Evolutionary conservation across 2,329 filamentous ascomycete genomes (phyloP), one percentile per base, ranked within the genome.

Genomic region (Colletotrichum falcatum): DNA sequence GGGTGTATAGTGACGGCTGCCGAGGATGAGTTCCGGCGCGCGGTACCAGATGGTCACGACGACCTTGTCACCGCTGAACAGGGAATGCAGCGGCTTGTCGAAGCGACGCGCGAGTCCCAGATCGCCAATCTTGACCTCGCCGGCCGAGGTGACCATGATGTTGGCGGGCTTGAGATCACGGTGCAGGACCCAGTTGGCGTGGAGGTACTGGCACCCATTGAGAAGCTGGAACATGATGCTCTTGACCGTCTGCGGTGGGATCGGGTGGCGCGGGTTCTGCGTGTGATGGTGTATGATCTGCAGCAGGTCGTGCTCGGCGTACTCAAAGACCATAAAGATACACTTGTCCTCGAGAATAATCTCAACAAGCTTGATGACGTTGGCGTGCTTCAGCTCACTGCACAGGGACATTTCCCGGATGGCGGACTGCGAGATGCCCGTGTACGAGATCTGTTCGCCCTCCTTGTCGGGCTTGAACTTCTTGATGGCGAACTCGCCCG

Each of bases 391-490:
- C 33, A 99, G 87, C 79, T 99, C 96, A 46, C 94, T 96, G 82
- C 96, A 99, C 0, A 99, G 86, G 20, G 95, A 94, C 94, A 99
- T 99, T 81, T 99, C 96, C 63, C 96, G 93, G 74, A 98, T 94
- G 5, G 96, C 96, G 18, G 95, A 98, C 81, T 99, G 96, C 0
- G 96, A 98, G 74, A 99, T 97, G 72, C 96, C 96, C 0, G 96
- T 98, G 81, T 99, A 99, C 76, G 97, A 93, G 56, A 98, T 85
- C 76, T 92, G 89, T 81, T 99, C 96, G 67, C 96, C 96, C 82
- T 99, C 96, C 83, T 98, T 99, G 82, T 99, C 96, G 9, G 95
- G 95, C 85, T 98, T 98, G 89, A 98, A 97, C 89, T 99, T 99
- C 80, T 99, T 99, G 85, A 99, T 99, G 76, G 96, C 96, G 78